Conservation (phyloP, 768 basidiomycete genomes). For the Amanita fuliginea region DNA sequence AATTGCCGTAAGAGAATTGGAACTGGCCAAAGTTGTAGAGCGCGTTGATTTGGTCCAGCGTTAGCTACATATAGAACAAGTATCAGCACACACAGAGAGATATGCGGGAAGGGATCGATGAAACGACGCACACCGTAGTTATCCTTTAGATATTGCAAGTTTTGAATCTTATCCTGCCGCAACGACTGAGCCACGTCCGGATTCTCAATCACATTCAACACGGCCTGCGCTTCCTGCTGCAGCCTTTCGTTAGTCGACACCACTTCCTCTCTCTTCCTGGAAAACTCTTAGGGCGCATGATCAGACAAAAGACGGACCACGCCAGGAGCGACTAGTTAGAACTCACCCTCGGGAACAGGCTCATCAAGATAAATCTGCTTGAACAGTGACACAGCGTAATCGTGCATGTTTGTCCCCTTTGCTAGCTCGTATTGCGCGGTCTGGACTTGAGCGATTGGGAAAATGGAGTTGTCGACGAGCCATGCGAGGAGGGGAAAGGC, state of each 20-base stretch:
- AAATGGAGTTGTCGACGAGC: slow-evolving; percentile 65
- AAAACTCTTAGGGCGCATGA: slow-evolving; percentile 76
- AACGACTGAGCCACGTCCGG: slow-evolving; percentile 92
- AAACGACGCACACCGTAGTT: slow-evolving; percentile 64
- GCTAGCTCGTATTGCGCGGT: slow-evolving; percentile 95
- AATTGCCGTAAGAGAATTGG: slow-evolving; percentile 98
- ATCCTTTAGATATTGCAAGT: slow-evolving; percentile 87
- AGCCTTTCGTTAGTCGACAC: slow-evolving; percentile 77
- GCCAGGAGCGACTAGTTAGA: too few species aligned
- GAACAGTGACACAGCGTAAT: slow-evolving; percentile 79
- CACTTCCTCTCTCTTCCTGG: slow-evolving; percentile 69
- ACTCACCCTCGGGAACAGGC: slow-evolving; percentile 56
- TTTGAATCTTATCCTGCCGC: slow-evolving; percentile 95
- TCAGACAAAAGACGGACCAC: not conserved
- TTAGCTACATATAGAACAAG: slow-evolving; percentile 35
- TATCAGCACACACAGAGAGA: not conserved
- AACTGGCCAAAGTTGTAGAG: slow-evolving; percentile 98
- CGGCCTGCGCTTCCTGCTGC: slow-evolving; percentile 84
- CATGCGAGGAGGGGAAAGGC: slow-evolving; percentile 88
- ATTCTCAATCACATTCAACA: slow-evolving; percentile 93
- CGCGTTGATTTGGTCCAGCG: slow-evolving; percentile 75
- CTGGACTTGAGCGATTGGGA: slow-evolving; percentile 70
- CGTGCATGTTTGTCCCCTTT: slow-evolving; percentile 97
- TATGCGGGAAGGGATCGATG: not conserved
- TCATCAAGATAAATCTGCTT: slow-evolving; percentile 67